Percentiles rank a stretch among this genome's conserved stretches.
These are phyloP conservation scores for Candida arabinofermentans DNA, from an alignment of 805 yeast genomes.

Conservation along the genomic window DNA sequence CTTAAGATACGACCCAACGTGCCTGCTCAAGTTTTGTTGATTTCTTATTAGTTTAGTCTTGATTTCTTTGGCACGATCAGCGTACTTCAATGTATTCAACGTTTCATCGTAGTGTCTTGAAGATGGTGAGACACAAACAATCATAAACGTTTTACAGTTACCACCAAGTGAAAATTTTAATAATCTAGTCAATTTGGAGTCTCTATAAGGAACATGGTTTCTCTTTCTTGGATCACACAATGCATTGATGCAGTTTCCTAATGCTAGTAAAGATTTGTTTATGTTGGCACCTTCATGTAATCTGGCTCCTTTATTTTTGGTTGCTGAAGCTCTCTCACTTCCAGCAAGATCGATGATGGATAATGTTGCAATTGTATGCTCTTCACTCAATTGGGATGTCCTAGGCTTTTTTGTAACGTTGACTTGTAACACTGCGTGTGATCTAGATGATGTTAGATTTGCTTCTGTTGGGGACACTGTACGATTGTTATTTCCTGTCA, in stretches of 20 bases:
- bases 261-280: conserved; percentile 79
- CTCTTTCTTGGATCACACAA: conserved; percentile 66
- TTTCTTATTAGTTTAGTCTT: conserved; percentile 76
- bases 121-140: conserved; percentile 89
- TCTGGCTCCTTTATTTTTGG: conserved; percentile 77
- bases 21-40: conserved; percentile 71
- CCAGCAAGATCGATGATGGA: conserved; percentile 93
- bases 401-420: conserved; percentile 57
- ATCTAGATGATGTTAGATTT: conserved; percentile 83
- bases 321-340: conserved; percentile 89
- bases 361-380: conserved; percentile 72
- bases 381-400: conserved; percentile 59
- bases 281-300: conserved; percentile 91
- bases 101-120: conserved; percentile 90
- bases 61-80: conserved; percentile 86
- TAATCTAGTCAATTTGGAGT: conserved; percentile 82
- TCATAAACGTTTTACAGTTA: conserved; percentile 92
- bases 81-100: conserved; percentile 83
- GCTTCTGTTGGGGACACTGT: conserved; percentile 89
- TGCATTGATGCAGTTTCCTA: conserved; percentile 93
- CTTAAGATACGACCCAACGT: conserved; percentile 78
- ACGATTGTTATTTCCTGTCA: conserved; percentile 68
- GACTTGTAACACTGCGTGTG: conserved; percentile 90
- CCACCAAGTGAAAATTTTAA: conserved; percentile 90
- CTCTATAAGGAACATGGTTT: conserved; percentile 85